Evolutionary conservation across 441 rosid genomes (phyloP).

Genomic region (Omphalea diandra): DNA sequence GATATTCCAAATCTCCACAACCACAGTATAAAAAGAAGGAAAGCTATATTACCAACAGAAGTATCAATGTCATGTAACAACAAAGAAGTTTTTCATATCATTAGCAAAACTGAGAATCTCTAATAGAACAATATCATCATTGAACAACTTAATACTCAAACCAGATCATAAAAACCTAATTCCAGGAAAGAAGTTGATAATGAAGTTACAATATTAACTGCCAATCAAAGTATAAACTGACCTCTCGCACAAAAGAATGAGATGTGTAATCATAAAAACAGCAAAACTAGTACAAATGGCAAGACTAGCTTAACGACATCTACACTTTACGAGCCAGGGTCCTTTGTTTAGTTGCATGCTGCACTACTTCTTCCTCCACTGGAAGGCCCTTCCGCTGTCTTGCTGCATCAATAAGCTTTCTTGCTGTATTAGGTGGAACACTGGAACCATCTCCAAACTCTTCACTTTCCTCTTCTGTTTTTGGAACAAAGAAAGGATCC

Average conservation of each 20-base stretch:
- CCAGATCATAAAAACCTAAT: too few relatives aligned
- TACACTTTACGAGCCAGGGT: slow-evolving; percentile 88
- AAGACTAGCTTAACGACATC: slow-evolving; percentile 15
- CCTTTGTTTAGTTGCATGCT: slow-evolving; percentile 89
- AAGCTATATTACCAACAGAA: background rate
- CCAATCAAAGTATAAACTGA: background rate
- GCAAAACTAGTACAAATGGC: background rate
- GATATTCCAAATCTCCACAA: too few relatives aligned
- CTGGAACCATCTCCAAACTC: slow-evolving; percentile 96
- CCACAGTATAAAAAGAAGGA: too few relatives aligned
- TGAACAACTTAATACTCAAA: too few relatives aligned
- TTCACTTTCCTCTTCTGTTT: slow-evolving; percentile 88
- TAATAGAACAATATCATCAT: too few relatives aligned
- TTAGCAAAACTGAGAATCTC: background rate
- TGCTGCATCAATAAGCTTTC: slow-evolving; percentile 85
- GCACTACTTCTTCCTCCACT: slow-evolving; percentile 91
- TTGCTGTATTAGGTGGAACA: slow-evolving; percentile 78
- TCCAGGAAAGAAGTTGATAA: too few relatives aligned
- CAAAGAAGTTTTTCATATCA: background rate
- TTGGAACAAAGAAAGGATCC: slow-evolving; percentile 93
- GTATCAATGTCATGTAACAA: background rate
- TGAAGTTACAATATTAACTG: too few relatives aligned
- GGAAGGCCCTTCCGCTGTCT: slow-evolving; percentile 83
- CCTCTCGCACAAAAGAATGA: background rate
- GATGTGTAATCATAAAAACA: background rate